Base-by-base conservation (phyloP, 2,329 filamentous ascomycete species). In the Clonostachys rosea region DNA sequence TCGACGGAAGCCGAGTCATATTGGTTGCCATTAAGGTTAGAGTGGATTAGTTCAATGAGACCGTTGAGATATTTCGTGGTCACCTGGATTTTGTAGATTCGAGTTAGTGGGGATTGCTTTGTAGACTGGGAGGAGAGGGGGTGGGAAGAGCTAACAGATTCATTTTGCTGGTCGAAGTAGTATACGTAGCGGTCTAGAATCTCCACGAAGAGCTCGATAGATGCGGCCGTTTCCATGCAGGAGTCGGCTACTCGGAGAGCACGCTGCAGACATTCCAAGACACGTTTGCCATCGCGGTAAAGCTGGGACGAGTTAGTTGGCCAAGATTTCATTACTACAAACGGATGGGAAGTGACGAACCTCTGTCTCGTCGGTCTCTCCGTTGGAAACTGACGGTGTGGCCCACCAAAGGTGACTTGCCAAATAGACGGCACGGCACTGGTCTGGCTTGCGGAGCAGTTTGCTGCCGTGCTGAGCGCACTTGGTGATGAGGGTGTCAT, bases 401-500 rank as follows among this genome's bases (percentile, higher is more conserved):
- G 91, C 89, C 94, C 94, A 99, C 94, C 94, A 99, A 45, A 99
- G 70, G 67, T 99, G 94, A 64, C 91, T 96, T 5, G 94, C 94
- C 55, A 99, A 73, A 61, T 97, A 99, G 11, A 99, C 94, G 0
- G 94, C 94, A 20, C 94, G 84, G 65, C 94, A 99, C 69, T 99
- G 94, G 64, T 99, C 94, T 2, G 94, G 95, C 71, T 99, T 99
- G 69, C 96, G 92, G 57, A 99, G 78, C 54, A 99, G 74, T 66
- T 97, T 99, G 71, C 91, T 96, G 16, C 94, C 92, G 62, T 99
- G 95, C 56, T 97, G 79, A 4, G 95, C 92, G 55, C 91, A 95
- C 69, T 99, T 99, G 10, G 94, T 99, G 62, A 99, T 99, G 34
- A 99, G 76, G 0, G 94, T 99, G 65, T 99, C 95, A 67, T 97